phyloP scores from a whole-genome alignment of 345 rosid genomes.

The Arabidopsis arenosa region DNA sequence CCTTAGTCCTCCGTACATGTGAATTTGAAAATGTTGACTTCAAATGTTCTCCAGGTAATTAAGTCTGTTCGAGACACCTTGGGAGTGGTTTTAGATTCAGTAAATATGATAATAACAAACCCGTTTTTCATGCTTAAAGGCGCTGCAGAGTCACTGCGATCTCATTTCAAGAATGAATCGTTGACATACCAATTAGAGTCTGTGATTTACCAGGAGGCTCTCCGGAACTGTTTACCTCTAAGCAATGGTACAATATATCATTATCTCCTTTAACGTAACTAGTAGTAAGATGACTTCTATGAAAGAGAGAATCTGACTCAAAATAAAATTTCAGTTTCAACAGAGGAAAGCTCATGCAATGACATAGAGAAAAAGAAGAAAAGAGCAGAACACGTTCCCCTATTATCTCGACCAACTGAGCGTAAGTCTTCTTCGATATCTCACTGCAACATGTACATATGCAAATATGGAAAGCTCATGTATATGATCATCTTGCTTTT shows the following conservation, averaged over 20 bases:
- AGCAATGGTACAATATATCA: constrained; percentile 47
- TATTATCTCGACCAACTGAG: constrained; percentile 80
- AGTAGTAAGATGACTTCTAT: constrained; percentile 22
- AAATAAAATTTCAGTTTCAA: neutral
- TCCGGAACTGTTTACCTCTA: constrained; percentile 53
- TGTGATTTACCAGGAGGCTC: constrained; percentile 79
- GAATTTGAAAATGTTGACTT: constrained; percentile 74
- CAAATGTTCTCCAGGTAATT: constrained; percentile 75
- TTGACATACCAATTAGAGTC: constrained; percentile 66
- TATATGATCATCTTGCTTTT: constrained; percentile 13
- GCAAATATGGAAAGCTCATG: neutral
- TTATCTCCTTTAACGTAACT: constrained; percentile 25
- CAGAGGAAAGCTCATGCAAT: constrained; percentile 51
- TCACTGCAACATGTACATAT: constrained; percentile 20
- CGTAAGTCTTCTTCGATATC: constrained; percentile 56
- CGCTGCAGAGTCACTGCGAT: constrained; percentile 59
- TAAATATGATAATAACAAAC: constrained; percentile 12
- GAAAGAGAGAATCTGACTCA: constrained; percentile 19
- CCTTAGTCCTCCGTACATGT: constrained; percentile 80
- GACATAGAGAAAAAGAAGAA: constrained; percentile 47
- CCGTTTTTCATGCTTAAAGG: constrained; percentile 48
- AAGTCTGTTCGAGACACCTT: constrained; percentile 1
- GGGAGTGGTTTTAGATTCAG: neutral
- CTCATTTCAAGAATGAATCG: constrained; percentile 72
- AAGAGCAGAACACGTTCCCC: constrained; percentile 64